A percentile compares a stretch with the other conserved stretches of the same genome.
Conservation (phyloP, 2,329 filamentous ascomycete species). For the Pseudogymnoascus pannorum region DNA sequence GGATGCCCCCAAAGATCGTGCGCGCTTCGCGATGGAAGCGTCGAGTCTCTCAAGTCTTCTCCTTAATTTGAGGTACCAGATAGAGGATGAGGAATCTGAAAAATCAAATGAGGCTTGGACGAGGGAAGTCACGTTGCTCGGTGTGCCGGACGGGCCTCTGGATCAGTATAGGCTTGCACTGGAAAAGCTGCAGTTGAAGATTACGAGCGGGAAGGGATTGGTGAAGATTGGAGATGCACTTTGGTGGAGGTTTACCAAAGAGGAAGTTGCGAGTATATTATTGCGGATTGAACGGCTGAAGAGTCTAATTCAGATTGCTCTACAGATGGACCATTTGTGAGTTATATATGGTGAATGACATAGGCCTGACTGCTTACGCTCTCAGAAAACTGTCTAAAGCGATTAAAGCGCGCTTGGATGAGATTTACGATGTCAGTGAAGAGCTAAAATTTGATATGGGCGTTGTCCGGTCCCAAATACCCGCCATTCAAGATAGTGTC, state of each 20-base stretch:
- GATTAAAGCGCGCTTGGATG: neutral
- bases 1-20: slow-evolving; percentile 10
- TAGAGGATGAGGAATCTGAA: neutral
- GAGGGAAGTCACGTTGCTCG: neutral
- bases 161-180: neutral
- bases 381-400: neutral
- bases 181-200: neutral
- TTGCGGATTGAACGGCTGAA: neutral
- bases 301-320: neutral
- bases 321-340: neutral
- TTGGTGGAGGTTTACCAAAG: neutral
- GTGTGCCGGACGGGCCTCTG: neutral
- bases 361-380: neutral
- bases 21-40: neutral
- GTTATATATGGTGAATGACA: neutral
- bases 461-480: neutral
- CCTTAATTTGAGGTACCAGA: neutral
- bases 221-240: neutral
- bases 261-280: neutral
- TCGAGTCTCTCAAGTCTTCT: neutral
- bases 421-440: neutral
- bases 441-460: neutral
- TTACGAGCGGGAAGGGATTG: neutral
- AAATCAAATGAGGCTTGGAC: neutral
- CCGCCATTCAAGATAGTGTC: neutral